Conservation (phyloP, 2,329 filamentous ascomycete species). For the Onygena corvina region DNA sequence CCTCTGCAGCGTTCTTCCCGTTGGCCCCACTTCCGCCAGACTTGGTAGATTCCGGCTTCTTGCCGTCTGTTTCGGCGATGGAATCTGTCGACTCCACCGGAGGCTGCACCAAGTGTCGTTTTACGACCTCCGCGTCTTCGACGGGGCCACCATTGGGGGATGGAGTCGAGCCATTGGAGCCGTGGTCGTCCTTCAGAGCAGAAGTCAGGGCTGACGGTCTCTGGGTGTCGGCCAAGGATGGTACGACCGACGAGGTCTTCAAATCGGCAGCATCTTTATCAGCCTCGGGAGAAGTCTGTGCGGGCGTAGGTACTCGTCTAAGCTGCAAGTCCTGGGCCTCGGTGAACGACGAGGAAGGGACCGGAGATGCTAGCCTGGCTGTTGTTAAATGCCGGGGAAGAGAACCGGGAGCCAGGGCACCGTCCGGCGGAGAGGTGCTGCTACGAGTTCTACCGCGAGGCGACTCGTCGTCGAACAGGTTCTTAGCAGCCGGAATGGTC, state of each 20-base stretch:
- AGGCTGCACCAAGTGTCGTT: constrained; percentile 74
- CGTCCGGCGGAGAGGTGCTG: constrained; percentile 15
- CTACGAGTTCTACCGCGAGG: background rate
- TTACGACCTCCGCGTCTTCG: constrained; percentile 86
- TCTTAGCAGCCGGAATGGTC: constrained; percentile 21
- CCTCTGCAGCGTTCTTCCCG: constrained; percentile 45
- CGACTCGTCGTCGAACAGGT: constrained; percentile 21
- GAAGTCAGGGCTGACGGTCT: constrained; percentile 70
- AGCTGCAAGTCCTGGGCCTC: constrained; percentile 37
- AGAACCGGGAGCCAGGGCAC: constrained; percentile 32
- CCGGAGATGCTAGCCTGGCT: constrained; percentile 44
- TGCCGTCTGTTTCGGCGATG: constrained; percentile 9
- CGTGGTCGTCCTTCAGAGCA: constrained; percentile 53
- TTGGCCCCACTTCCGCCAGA: constrained; percentile 21
- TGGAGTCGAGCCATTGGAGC: constrained; percentile 33
- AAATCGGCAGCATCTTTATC: constrained; percentile 44
- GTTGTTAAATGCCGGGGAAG: constrained; percentile 41
- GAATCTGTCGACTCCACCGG: constrained; percentile 17
- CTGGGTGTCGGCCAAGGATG: constrained; percentile 61
- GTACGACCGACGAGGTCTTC: constrained; percentile 46
- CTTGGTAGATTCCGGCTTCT: constrained; percentile 27
- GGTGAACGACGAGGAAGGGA: constrained; percentile 36
- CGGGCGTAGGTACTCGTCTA: constrained; percentile 34
- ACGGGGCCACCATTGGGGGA: constrained; percentile 46
- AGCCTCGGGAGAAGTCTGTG: constrained; percentile 35